Conservation (phyloP, 768 basidiomycete genomes). For the Cubamyces lactineus region DNA sequence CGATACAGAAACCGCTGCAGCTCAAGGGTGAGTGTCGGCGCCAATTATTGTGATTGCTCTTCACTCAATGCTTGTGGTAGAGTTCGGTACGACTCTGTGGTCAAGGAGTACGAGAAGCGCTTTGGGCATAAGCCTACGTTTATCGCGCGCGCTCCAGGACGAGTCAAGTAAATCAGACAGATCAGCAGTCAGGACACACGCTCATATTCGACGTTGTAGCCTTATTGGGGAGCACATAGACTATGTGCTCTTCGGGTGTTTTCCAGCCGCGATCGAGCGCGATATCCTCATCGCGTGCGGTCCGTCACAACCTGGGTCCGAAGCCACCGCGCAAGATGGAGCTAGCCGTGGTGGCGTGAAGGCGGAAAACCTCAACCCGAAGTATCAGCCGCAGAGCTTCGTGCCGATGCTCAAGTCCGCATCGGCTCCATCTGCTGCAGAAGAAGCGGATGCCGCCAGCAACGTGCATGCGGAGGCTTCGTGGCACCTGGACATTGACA, state of each 20-base stretch:
- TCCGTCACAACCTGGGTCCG: conserved; percentile 35
- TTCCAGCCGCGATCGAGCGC: conserved; percentile 83
- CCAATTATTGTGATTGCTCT: not conserved
- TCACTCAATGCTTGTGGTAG: conserved; percentile 28
- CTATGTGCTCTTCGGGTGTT: conserved; percentile 80
- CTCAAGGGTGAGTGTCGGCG: conserved; percentile 46
- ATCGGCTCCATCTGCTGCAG: conserved; percentile 28
- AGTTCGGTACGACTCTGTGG: conserved; percentile 63
- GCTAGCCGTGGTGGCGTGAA: conserved; percentile 55
- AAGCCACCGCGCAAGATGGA: conserved; percentile 33
- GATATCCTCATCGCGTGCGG: conserved; percentile 82
- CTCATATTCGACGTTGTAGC: conserved; percentile 9
- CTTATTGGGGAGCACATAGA: conserved; percentile 80
- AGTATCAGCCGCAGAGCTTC: conserved; percentile 64
- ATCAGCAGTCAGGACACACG: not conserved
- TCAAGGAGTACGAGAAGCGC: conserved; percentile 59
- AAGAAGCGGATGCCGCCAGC: conserved; percentile 39
- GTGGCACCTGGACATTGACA: conserved; percentile 81
- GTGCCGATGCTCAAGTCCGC: conserved; percentile 47
- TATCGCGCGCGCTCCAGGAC: conserved; percentile 78
- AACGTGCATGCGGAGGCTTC: conserved; percentile 44
- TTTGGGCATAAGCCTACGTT: conserved; percentile 71
- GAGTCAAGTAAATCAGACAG: conserved; percentile 63
- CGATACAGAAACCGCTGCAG: conserved; percentile 54
- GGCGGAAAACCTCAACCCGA: conserved; percentile 62